Base-by-base conservation (phyloP, 257 asterid species). In the Nyctanthes arbortristis region DNA sequence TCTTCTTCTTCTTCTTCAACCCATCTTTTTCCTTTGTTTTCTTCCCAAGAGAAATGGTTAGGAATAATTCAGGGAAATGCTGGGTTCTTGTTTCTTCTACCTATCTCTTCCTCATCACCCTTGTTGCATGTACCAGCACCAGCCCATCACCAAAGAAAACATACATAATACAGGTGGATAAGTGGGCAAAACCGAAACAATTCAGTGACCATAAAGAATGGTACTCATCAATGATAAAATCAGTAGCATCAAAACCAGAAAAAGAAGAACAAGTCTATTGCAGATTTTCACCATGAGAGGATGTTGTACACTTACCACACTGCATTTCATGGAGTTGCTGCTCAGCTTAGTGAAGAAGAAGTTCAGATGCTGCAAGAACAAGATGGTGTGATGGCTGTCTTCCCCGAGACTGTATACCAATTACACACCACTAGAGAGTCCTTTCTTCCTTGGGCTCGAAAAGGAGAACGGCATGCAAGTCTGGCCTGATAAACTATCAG, bases 381-480 rank as follows among this genome's bases (percentile, higher is more conserved):
- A 34, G 20, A 67, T 12, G 97, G 89, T 7, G 96, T 93, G 0
- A 9, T 76, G 24, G 87, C 96, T 0, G 81, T 91, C 6, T 83
- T 83, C 57, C 96, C 93, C 0, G 99, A 91, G 20, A 81, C 88
- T 2, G 34, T 80, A 0, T 85, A 89, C 73, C 85, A 83, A 9
- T 88, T 91, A 1, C 99, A 91, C 88, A 93, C 97, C 20, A 93
- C 99, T 2, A 75, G 97, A 73, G n/a, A 93, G 99, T 69, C 96
- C 99, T 0, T 3, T 60, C 65, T 93, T 93, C 79, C 91, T 91
- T 39, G 96, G 99, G 25, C 93, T 93, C 2, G 85, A 80, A 25
- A 69, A 76, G 3, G 79, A 66, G 18, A 81, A 77, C 16, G 78
- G 84, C 71, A 78, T 71, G 1, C 79, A 68, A 67, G 31, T 75